A percentile compares a stretch with the other conserved stretches of the same genome.
These are phyloP conservation scores for Paraphoma chrysanthemicola DNA, from an alignment of 2,329 filamentous ascomycete species.

Conservation along the genomic window DNA sequence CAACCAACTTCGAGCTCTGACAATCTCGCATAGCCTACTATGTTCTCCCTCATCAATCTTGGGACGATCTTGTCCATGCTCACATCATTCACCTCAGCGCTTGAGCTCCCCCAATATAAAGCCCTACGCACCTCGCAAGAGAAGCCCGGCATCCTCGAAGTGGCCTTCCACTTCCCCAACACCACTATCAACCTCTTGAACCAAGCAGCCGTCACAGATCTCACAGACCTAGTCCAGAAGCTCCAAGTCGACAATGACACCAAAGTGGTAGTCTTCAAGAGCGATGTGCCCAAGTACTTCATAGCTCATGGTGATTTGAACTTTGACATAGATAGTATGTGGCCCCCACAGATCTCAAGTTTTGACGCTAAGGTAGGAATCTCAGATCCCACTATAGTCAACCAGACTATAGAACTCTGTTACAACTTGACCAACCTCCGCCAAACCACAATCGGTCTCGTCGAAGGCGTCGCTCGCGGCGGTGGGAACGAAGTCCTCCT, in stretches of 20 bases:
- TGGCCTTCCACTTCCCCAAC: slow-evolving; percentile 3
- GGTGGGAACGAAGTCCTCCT: slow-evolving; percentile 6
- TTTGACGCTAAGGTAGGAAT: neutral
- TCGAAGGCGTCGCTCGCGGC: slow-evolving; percentile 6
- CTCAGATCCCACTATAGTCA: slow-evolving; percentile 1
- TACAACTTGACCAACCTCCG: slow-evolving; percentile 5
- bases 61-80: too few relatives aligned
- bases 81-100: too few relatives aligned
- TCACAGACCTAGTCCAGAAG: slow-evolving; percentile 3
- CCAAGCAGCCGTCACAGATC: neutral
- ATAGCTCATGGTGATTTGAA: slow-evolving; percentile 5
- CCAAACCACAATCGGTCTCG: slow-evolving; percentile 6
- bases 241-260: slow-evolving; percentile 4
- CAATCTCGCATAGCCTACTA: too few relatives aligned
- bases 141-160: neutral
- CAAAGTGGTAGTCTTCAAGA: slow-evolving; percentile 7
- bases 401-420: slow-evolving; percentile 1
- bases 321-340: neutral
- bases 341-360: neutral
- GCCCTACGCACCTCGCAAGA: neutral
- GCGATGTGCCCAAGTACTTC: slow-evolving; percentile 5
- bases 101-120: too few relatives aligned
- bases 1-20: too few relatives aligned
- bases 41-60: too few relatives aligned
- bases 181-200: slow-evolving; percentile 3